phyloP scores from a whole-genome alignment of 352 stramenopile genomes.

The Phytophthora multivora region DNA sequence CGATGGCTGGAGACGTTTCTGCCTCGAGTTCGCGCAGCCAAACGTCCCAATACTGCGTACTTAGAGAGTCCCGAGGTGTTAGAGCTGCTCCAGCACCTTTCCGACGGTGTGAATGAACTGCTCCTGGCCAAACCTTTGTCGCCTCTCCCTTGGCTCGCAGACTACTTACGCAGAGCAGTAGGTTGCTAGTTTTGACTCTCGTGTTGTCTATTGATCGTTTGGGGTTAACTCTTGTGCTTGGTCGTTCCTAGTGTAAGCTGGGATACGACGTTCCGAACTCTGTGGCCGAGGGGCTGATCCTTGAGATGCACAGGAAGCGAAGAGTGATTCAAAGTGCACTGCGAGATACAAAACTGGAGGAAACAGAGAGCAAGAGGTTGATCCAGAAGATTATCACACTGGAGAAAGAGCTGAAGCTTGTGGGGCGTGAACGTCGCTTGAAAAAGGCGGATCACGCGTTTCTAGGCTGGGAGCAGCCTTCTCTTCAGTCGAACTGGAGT shows the following conservation, averaged over 20 bases:
- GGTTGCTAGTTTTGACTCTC: background rate
- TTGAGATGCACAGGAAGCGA: conserved; percentile 78
- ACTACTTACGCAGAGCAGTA: conserved; percentile 65
- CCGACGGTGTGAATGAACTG: conserved; percentile 47
- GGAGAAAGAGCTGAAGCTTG: conserved; percentile 44
- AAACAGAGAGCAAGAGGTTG: conserved; percentile 53
- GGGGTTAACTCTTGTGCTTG: background rate
- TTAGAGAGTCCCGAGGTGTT: conserved; percentile 37
- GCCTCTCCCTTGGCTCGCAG: conserved; percentile 58
- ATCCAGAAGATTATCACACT: conserved; percentile 44
- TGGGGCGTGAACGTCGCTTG: conserved; percentile 42
- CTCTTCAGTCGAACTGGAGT: conserved; percentile 56
- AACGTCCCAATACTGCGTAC: conserved; percentile 47
- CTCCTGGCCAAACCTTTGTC: conserved; percentile 51
- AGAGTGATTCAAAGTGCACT: conserved; percentile 62
- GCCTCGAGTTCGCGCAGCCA: conserved; percentile 26
- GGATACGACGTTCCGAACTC: conserved; percentile 51
- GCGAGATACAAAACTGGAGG: conserved; percentile 52
- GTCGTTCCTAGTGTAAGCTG: conserved; percentile 55
- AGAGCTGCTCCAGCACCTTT: conserved; percentile 57
- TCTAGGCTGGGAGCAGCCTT: conserved; percentile 33
- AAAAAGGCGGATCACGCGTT: conserved; percentile 44
- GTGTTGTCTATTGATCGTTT: background rate
- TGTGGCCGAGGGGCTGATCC: conserved; percentile 43
- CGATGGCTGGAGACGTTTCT: conserved; percentile 38